A percentile compares a stretch with the other conserved stretches of the same genome.
These are phyloP conservation scores for Usnea hakonensis DNA, from an alignment of 495 filamentous ascomycete genomes.

Conservation along the genomic window DNA sequence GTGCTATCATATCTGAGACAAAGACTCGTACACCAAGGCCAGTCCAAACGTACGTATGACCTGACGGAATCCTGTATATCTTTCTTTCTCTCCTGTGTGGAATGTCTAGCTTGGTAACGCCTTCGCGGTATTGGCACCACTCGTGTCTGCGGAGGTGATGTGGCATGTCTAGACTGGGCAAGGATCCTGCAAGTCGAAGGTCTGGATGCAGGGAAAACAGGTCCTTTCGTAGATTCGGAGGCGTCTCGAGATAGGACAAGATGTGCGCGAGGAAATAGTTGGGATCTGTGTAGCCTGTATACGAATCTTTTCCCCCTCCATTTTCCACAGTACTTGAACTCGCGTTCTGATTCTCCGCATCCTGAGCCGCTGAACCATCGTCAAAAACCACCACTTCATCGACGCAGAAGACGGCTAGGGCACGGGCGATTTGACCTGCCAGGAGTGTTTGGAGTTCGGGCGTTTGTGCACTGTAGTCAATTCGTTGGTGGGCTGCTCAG, in stretches of 20 bases:
- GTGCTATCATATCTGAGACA: slow-evolving; percentile 46
- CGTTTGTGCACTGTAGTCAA: slow-evolving; percentile 40
- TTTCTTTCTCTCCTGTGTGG: slow-evolving; percentile 13
- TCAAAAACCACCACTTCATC: slow-evolving; percentile 73
- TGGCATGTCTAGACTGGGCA: slow-evolving; percentile 69
- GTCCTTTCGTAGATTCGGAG: slow-evolving; percentile 59
- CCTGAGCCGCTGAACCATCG: slow-evolving; percentile 35
- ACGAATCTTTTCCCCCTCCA: slow-evolving; percentile 35
- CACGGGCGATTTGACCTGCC: slow-evolving; percentile 62
- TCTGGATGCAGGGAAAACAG: slow-evolving; percentile 69
- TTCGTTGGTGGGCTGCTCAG: slow-evolving; percentile 4
- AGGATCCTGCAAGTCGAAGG: slow-evolving; percentile 51
- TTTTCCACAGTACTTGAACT: slow-evolving; percentile 30
- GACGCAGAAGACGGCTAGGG: slow-evolving; percentile 64
- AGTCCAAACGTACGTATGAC: slow-evolving; percentile 21
- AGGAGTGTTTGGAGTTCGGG: slow-evolving; percentile 58
- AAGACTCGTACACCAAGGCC: slow-evolving; percentile 37
- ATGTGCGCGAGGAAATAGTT: slow-evolving; percentile 65
- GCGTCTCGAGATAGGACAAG: slow-evolving; percentile 66
- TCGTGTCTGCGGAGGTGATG: slow-evolving; percentile 60
- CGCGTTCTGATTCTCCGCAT: slow-evolving; percentile 14
- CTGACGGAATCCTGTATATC: slow-evolving; percentile 2
- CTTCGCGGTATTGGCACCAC: slow-evolving; percentile 65
- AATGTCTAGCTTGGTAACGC: slow-evolving; percentile 42
- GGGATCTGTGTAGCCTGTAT: slow-evolving; percentile 58